Conservation (phyloP, 2,329 filamentous ascomycete species). For the Ophiosphaerella narmari region DNA sequence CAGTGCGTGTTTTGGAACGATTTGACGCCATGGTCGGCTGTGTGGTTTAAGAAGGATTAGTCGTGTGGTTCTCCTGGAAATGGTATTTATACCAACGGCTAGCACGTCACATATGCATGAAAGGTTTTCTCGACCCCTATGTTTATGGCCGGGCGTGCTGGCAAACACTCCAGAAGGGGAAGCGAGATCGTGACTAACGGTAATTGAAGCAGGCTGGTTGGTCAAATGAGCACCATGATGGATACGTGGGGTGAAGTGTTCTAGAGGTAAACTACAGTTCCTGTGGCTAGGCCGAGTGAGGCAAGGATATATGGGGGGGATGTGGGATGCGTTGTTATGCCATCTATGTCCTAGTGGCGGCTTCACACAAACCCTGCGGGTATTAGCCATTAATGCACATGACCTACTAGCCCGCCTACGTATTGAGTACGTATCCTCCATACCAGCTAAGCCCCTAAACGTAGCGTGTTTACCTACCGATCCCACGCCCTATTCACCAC, state of each 20-base stretch:
- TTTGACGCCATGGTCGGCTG: no score
- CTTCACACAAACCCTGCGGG: background rate
- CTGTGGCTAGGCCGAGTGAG: background rate
- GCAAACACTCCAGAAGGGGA: background rate
- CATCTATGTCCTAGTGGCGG: background rate
- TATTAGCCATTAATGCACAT: no score
- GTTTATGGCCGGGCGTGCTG: background rate
- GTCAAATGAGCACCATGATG: conserved; percentile 33
- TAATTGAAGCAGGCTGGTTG: conserved; percentile 22
- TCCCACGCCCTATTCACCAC: conserved; percentile 3
- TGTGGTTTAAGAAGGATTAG: no score
- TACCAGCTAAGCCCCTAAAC: background rate
- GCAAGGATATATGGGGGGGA: background rate
- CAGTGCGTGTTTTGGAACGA: background rate
- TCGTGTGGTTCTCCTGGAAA: no score
- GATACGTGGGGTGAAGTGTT: conserved; percentile 12
- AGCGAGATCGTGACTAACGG: background rate
- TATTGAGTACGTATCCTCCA: no score
- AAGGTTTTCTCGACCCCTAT: no score
- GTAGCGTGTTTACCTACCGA: background rate
- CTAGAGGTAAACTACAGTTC: conserved; percentile 4
- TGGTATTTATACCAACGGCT: no score
- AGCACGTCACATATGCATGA: no score
- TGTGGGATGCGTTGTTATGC: background rate
- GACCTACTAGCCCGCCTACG: no score